Conservation (phyloP, 495 filamentous ascomycete genomes). For the Neurospora sp. region DNA sequence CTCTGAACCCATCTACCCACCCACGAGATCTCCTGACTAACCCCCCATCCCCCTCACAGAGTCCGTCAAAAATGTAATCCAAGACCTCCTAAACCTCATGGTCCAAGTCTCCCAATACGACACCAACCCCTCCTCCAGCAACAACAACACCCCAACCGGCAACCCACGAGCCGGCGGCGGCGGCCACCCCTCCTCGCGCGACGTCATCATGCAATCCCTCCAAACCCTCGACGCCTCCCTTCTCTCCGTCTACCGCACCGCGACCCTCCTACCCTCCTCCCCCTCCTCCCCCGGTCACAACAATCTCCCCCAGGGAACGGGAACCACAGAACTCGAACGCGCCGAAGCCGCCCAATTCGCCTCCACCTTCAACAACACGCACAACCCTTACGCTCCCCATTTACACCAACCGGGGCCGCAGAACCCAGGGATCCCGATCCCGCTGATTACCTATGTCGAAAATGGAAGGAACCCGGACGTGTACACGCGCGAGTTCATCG, state of each 20-base stretch:
- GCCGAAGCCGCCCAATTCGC: neutral
- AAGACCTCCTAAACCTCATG: constrained; percentile 76
- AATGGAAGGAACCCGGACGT: constrained; percentile 92
- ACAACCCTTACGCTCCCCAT: neutral
- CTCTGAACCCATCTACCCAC: neutral
- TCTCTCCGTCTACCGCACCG: constrained; percentile 32
- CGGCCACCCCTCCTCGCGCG: neutral
- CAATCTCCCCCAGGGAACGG: constrained; percentile 40
- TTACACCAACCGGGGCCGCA: neutral
- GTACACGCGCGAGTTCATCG: constrained; percentile 95
- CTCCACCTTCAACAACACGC: neutral
- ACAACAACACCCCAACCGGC: neutral
- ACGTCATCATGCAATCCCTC: neutral
- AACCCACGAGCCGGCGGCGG: neutral
- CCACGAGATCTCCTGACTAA: constrained; percentile 1
- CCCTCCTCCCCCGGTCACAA: constrained; percentile 57
- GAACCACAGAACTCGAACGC: neutral
- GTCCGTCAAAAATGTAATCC: constrained; percentile 63
- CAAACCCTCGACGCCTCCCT: constrained; percentile 2
- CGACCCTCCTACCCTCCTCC: constrained; percentile 55
- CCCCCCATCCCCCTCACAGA: constrained; percentile 24
- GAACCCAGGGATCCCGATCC: constrained; percentile 54
- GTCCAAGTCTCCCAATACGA: constrained; percentile 64
- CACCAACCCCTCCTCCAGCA: constrained; percentile 18
- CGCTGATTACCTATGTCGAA: constrained; percentile 90